phyloP scores from a whole-genome alignment of 108 stramenopile genomes.

The Phaeodactylum tricornutum region DNA sequence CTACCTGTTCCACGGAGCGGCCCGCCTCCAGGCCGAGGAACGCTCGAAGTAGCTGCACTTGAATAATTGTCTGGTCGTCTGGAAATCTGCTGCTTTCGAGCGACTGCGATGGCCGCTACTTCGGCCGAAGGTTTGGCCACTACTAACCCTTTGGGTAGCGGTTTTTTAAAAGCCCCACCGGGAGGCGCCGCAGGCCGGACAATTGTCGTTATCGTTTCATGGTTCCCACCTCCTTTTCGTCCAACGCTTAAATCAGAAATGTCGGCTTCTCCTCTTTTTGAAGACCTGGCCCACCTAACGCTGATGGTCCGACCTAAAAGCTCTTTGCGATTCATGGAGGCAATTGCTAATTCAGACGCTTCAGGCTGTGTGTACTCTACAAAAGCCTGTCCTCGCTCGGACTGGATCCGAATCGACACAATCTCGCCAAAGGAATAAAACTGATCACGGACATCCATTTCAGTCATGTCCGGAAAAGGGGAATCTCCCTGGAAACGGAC shows the following conservation, averaged over 20 bases:
- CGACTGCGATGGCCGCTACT: conserved; percentile 41
- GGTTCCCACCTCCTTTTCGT: not conserved
- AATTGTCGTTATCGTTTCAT: not conserved
- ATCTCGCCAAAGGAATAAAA: conserved; percentile 85
- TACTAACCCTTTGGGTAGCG: conserved; percentile 19
- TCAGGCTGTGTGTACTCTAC: conserved; percentile 86
- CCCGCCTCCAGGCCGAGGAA: conserved; percentile 65
- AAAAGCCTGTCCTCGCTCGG: conserved; percentile 65
- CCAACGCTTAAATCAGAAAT: conserved; percentile 1
- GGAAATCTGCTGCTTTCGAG: conserved; percentile 14
- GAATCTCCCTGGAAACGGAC: conserved; percentile 55
- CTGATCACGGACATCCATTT: conserved; percentile 56
- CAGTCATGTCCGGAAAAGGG: conserved; percentile 43
- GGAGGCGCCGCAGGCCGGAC: conserved; percentile 29
- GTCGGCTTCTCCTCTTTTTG: conserved; percentile 63
- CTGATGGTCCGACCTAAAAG: conserved; percentile 42
- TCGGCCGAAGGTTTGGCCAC: conserved; percentile 28
- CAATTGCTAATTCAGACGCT: conserved; percentile 75
- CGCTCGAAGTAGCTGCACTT: conserved; percentile 17
- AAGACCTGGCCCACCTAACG: conserved; percentile 79
- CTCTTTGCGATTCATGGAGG: conserved; percentile 49
- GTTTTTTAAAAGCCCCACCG: conserved; percentile 13
- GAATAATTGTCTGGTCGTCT: no score
- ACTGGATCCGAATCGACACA: conserved; percentile 66
- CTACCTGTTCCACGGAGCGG: conserved; percentile 55